Evolutionary conservation across 1,139 yeast genomes (phyloP).

Genomic region (Sugiyamaella grinbergsii): DNA sequence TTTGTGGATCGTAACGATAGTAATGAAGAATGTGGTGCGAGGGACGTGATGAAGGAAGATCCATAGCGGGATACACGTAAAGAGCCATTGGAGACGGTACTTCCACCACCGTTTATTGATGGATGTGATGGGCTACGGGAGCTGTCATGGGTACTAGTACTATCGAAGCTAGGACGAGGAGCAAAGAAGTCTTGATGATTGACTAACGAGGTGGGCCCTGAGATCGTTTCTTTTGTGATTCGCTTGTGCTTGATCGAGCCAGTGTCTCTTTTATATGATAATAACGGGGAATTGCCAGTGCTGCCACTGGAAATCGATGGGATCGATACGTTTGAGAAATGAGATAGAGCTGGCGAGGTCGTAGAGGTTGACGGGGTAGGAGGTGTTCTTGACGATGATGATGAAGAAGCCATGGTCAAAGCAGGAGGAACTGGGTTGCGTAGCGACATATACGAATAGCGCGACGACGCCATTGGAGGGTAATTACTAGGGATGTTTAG

Average conservation of each 20-base stretch:
- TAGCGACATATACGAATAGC: conserved; percentile 15
- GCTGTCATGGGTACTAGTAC: conserved; percentile 16
- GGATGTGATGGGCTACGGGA: conserved; percentile 18
- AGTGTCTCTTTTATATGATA: conserved; percentile 33
- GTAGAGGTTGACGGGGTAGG: conserved; percentile 1
- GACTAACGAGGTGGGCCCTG: conserved; percentile 33
- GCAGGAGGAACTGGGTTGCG: conserved; percentile 12
- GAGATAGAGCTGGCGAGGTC: conserved; percentile 9
- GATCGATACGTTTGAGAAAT: conserved; percentile 11
- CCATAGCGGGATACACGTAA: conserved; percentile 22
- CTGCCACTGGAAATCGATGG: conserved; percentile 13
- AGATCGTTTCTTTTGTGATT: conserved; percentile 32
- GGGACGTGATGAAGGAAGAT: conserved; percentile 28
- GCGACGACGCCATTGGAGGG: conserved; percentile 9
- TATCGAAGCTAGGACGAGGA: conserved; percentile 22
- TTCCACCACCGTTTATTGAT: no score
- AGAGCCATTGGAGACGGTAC: not conserved
- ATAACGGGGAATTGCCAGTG: conserved; percentile 14
- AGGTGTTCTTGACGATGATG: conserved; percentile 1
- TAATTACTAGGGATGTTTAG: conserved; percentile 16
- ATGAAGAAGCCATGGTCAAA: conserved; percentile 1
- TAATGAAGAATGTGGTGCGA: conserved; percentile 22
- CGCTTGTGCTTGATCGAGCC: conserved; percentile 27
- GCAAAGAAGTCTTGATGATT: conserved; percentile 33
- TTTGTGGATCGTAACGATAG: conserved; percentile 22